phyloP scores from a whole-genome alignment of 805 yeast species.

The Zygosaccharomyces bisporus region DNA sequence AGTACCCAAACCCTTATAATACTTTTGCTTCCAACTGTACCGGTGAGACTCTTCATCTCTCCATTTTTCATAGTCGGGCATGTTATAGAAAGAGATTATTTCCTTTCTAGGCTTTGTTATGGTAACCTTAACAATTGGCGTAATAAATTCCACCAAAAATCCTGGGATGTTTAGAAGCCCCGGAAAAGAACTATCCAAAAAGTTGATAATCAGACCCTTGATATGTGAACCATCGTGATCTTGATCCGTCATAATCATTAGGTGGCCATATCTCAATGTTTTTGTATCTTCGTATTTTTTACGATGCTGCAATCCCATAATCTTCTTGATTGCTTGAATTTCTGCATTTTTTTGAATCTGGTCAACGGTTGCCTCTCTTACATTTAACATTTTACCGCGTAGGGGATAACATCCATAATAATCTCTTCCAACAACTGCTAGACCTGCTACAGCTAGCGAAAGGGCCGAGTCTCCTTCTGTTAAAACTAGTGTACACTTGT shows the following conservation, averaged over 20 bases:
- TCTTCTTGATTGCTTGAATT: slow-evolving; percentile 91
- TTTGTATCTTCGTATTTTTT: slow-evolving; percentile 71
- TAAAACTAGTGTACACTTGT: slow-evolving; percentile 84
- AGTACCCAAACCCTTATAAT: slow-evolving; percentile 98
- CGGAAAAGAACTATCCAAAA: slow-evolving; percentile 89
- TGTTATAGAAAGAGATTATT: slow-evolving; percentile 75
- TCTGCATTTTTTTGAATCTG: slow-evolving; percentile 91
- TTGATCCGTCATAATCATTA: slow-evolving; percentile 99
- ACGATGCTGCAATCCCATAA: slow-evolving; percentile 92
- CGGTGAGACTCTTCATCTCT: slow-evolving; percentile 73
- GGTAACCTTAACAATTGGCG: slow-evolving; percentile 92
- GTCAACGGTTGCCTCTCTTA: slow-evolving; percentile 95
- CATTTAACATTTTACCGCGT: slow-evolving; percentile 91
- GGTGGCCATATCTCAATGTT: slow-evolving; percentile 86
- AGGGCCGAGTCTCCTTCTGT: slow-evolving; percentile 98
- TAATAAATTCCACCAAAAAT: slow-evolving; percentile 86
- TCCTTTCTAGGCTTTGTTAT: slow-evolving; percentile 58
- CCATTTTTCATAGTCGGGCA: slow-evolving; percentile 97
- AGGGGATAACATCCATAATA: slow-evolving; percentile 92
- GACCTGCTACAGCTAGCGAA: slow-evolving; percentile 87
- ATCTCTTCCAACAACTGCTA: slow-evolving; percentile 93
- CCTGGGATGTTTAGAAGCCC: slow-evolving; percentile 89
- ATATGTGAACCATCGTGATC: slow-evolving; percentile 99
- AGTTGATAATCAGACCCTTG: slow-evolving; percentile 91
- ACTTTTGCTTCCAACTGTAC: slow-evolving; percentile 86